A percentile compares a stretch with the other conserved stretches of the same genome.
Conservation (phyloP, 345 rosid species). For the Iberis pinnata region DNA sequence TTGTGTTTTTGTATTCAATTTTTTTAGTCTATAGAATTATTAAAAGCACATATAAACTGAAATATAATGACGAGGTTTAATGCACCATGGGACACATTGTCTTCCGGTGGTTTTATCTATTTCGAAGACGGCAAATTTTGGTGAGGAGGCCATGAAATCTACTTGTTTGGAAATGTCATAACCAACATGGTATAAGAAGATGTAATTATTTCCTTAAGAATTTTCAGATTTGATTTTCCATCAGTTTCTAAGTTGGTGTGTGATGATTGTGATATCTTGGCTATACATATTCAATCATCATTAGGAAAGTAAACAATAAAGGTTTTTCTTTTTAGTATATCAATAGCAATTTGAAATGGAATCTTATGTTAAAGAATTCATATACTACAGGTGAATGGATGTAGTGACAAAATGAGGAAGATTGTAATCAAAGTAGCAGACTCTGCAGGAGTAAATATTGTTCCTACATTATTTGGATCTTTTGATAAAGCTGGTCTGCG, state of each 20-base stretch:
- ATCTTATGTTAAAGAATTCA: constrained; percentile 1
- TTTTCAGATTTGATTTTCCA: neutral
- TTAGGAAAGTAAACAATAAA: neutral
- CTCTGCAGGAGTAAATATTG: constrained; percentile 66
- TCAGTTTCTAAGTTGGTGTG: neutral
- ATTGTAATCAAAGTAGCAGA: constrained; percentile 83
- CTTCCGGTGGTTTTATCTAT: too few relatives aligned
- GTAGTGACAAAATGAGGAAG: constrained; percentile 85
- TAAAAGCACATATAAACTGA: too few relatives aligned
- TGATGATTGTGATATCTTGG: constrained; percentile 2
- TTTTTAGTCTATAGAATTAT: too few relatives aligned
- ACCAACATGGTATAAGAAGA: too few relatives aligned
- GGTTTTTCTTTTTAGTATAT: constrained; percentile 6
- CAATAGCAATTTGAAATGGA: neutral
- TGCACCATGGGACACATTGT: too few relatives aligned
- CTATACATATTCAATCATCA: too few relatives aligned
- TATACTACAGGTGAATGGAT: constrained; percentile 65
- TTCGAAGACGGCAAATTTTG: too few relatives aligned
- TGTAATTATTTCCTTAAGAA: too few relatives aligned
- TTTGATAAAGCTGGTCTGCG: constrained; percentile 65
- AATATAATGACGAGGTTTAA: too few relatives aligned
- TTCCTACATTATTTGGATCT: constrained; percentile 75
- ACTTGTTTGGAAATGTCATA: too few relatives aligned
- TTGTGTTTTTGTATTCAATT: too few relatives aligned
- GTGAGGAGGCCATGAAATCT: too few relatives aligned